Percentiles rank a stretch among this genome's conserved stretches.
phyloP scores from a whole-genome alignment of 441 rosid species.

The Arabidopsis lyrata region DNA sequence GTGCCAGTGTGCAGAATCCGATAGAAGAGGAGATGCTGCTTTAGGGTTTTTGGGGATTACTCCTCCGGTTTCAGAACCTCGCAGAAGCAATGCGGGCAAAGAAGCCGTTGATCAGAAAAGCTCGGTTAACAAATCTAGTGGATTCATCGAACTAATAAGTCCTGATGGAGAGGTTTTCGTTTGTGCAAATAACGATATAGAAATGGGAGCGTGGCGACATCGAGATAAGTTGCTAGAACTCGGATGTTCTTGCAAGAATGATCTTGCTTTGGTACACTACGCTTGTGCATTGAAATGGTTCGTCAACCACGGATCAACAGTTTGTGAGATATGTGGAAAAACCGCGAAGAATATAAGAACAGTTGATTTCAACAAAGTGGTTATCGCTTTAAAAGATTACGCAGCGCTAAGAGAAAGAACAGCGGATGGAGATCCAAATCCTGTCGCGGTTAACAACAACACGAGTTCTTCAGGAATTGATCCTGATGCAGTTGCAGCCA shows the following conservation, averaged over 20 bases:
- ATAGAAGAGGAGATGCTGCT: conserved; percentile 83
- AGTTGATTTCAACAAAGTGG: conserved; percentile 67
- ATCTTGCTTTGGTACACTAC: conserved; percentile 88
- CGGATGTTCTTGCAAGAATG: conserved; percentile 91
- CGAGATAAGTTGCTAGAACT: conserved; percentile 70
- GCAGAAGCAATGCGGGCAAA: conserved; percentile 44
- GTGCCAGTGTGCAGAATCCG: conserved; percentile 93
- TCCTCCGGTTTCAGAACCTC: conserved; percentile 56
- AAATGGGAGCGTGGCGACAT: conserved; percentile 68
- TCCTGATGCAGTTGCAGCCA: conserved; percentile 96
- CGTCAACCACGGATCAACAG: conserved; percentile 87
- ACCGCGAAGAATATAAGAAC: conserved; percentile 65
- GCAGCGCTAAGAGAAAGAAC: conserved; percentile 82
- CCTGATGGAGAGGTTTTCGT: conserved; percentile 90
- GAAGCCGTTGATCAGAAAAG: conserved; percentile 38
- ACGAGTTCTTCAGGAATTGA: conserved; percentile 63
- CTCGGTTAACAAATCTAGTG: conserved; percentile 43
- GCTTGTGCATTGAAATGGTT: conserved; percentile 98
- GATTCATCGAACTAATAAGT: conserved; percentile 70
- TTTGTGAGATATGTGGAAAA: conserved; percentile 87
- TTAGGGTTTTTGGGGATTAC: conserved; percentile 76
- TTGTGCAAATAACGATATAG: conserved; percentile 61
- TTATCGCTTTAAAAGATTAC: conserved; percentile 75
- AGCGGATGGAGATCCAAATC: conserved; percentile 82
- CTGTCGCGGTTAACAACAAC: conserved; percentile 49